phyloP scores from a whole-genome alignment of 2,329 filamentous ascomycete species.

The Colletotrichum somersetense region DNA sequence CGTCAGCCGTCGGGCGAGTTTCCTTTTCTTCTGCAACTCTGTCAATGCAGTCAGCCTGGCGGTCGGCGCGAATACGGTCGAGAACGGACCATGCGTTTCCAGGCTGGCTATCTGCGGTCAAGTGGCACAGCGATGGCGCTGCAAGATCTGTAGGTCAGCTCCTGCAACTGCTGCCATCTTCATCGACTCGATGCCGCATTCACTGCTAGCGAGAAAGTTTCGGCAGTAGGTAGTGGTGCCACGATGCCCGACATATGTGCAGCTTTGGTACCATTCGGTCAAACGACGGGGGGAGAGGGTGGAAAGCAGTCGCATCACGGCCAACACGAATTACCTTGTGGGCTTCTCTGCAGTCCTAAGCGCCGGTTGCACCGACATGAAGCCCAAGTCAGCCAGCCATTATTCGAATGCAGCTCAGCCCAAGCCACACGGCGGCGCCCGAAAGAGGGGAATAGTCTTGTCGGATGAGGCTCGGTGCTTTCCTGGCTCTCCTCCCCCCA shows the following conservation, averaged over 20 bases:
- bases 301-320: slow-evolving; percentile 2
- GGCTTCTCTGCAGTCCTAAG: slow-evolving; percentile 16
- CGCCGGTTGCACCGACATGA: neutral
- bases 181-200: neutral
- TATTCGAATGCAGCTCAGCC: slow-evolving; percentile 36
- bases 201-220: slow-evolving; percentile 9
- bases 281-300: neutral
- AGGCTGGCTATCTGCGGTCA: slow-evolving; percentile 16
- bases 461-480: slow-evolving; percentile 23
- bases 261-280: slow-evolving; percentile 14
- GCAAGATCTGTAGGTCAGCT: slow-evolving; percentile 29
- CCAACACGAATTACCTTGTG: slow-evolving; percentile 16
- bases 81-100: slow-evolving; percentile 23
- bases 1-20: slow-evolving; percentile 1
- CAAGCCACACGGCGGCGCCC: slow-evolving; percentile 33
- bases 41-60: slow-evolving; percentile 32
- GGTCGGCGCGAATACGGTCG: slow-evolving; percentile 12
- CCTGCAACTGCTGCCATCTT: neutral
- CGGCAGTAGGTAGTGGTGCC: slow-evolving; percentile 28
- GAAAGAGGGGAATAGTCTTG: neutral
- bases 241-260: slow-evolving; percentile 10
- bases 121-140: slow-evolving; percentile 29
- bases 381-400: slow-evolving; percentile 4
- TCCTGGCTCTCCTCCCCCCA: neutral
- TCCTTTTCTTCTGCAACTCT: slow-evolving; percentile 13